Conservation (phyloP, 257 asterid species). For the Solanum rostratum region DNA sequence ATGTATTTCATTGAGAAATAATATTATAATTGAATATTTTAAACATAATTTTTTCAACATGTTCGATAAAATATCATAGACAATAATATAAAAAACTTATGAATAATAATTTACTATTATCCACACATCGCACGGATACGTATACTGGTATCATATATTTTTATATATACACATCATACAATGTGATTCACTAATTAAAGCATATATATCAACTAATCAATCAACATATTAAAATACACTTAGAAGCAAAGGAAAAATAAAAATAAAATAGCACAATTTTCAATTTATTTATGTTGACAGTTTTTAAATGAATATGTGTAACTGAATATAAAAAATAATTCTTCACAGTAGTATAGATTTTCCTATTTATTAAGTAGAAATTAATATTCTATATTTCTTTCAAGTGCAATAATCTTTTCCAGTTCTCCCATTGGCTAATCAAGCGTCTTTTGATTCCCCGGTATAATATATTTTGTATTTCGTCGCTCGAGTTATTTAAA, state of each 20-base stretch:
- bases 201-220: not conserved
- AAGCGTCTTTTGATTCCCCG: not conserved
- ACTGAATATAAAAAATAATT: not conserved
- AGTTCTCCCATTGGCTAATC: not conserved
- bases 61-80: too few species aligned
- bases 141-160: too few species aligned
- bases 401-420: not conserved
- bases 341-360: not conserved
- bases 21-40: too few species aligned
- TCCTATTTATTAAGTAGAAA: not conserved
- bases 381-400: not conserved
- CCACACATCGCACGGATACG: too few species aligned
- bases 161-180: not conserved
- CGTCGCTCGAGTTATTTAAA: not conserved
- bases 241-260: not conserved
- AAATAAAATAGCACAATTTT: not conserved
- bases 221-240: not conserved
- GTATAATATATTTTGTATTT: not conserved
- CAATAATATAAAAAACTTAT: too few species aligned
- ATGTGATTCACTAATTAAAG: not conserved
- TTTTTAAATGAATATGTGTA: not conserved
- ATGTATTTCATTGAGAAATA: too few species aligned
- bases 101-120: too few species aligned
- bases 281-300: not conserved
- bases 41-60: too few species aligned